Conservation (phyloP, 2,329 filamentous ascomycete species). For the Cytospora schulzeri region DNA sequence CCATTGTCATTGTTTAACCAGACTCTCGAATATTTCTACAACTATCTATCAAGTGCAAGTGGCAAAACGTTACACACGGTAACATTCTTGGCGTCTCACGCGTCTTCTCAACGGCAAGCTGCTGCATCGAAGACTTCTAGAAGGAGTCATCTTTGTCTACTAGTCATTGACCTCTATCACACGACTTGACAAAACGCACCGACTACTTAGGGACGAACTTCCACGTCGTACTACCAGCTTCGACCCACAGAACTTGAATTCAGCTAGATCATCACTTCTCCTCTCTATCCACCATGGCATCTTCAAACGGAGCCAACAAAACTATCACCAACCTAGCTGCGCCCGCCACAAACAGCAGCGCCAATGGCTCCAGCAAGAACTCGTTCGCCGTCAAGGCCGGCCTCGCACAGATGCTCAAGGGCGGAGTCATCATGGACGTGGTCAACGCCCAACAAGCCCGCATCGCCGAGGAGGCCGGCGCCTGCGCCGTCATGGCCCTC, state of each 20-base stretch:
- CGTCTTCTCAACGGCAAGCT: background rate
- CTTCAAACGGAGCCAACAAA: constrained; percentile 31
- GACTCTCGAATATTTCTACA: background rate
- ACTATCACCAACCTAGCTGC: constrained; percentile 23
- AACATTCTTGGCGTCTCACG: background rate
- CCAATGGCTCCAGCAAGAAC: constrained; percentile 41
- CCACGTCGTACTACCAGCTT: background rate
- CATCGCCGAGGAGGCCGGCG: constrained; percentile 96
- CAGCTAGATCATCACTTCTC: background rate
- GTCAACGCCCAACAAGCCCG: constrained; percentile 90
- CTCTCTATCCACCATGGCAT: constrained; percentile 26
- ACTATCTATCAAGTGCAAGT: background rate
- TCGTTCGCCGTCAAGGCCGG: constrained; percentile 92
- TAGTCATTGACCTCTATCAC: constrained; percentile 18
- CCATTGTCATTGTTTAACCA: background rate
- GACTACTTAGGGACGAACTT: background rate
- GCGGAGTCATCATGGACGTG: constrained; percentile 99
- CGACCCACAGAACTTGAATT: background rate
- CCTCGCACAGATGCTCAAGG: constrained; percentile 96
- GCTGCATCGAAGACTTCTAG: constrained; percentile 21
- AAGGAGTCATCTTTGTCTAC: constrained; percentile 4
- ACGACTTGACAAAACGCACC: background rate
- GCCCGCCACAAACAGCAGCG: constrained; percentile 29
- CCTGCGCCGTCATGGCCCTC: constrained; percentile 96
- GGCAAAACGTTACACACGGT: background rate